Evolutionary conservation across 306 rosid species (phyloP), one percentile per base, ranked within the genome.

Genomic region (Morella rubra): DNA sequence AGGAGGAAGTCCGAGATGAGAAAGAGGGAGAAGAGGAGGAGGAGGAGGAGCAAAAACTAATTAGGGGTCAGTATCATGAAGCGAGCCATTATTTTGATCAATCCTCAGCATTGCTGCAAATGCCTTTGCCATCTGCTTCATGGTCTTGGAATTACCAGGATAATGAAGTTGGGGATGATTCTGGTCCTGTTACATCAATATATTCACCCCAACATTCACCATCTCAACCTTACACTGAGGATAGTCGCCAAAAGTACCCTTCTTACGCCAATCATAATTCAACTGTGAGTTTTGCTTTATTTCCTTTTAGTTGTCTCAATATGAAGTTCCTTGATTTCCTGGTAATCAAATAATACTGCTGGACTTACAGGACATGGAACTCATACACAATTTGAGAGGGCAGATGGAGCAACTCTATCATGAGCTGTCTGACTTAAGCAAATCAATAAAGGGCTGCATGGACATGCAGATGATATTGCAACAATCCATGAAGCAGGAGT

Each of bases 361-460:
- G 56, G 45, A 58, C 49, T 64, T 13, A 22, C 81, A 94, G 99
- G 99, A 91, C 85, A 84, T 89, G 91, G 96, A 92, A 44, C 74
- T 88, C 51, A 81, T 95, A 60, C 91, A 81, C 65, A 86, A 89
- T 75, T 18, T 95, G 81, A 89, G 88, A 91, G 85, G 93, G 41
- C 89, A 89, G 6, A 92, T 95, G 97, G 87, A 84, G 81, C 90
- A 91, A 73, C 81, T 96, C 62, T 60, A 86, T 78, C 85, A 62
- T 6, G 99, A 96, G 83, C 91, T 96, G 87, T 78, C 93, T 11
- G 97, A 87, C 81, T 87, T 96, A 8, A 87, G 93, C 80, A 92
- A 88, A 81, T 76, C 90, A 62, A 77, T 92, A 51, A 89, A 82
- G 82, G 73, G 90, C 66, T 90, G 97, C 82, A 71, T 96, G 78